Base-by-base conservation (phyloP, 768 basidiomycete species). In the Leccinellum albellum region DNA sequence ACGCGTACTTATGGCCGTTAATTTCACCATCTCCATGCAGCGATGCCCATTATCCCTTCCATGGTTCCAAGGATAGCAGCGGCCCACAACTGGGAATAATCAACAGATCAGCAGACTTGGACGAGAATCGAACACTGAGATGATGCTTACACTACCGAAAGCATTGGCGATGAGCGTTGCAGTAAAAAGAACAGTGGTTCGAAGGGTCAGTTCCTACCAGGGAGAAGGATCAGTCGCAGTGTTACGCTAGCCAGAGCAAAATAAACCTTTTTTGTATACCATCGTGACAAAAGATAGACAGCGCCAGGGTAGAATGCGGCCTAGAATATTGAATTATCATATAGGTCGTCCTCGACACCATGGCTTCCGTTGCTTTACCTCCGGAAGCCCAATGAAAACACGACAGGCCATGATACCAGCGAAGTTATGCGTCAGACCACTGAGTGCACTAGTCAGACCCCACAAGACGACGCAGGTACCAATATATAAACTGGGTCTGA, bases 21-120 rank as follows among this genome's bases (percentile, higher is more conserved):
- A 15, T 58, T 75, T 51, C 55, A 83, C 85, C 84, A 90, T 75
- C 85, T 68, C 89, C 88, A 91, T 23, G 83, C 86, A 24, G 83
- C 69, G 44, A 87, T 85, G 1, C 87, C 87, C 24, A 79, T 74
- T 53, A 74, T 76, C 2, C 85, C 87, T 54, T 91, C 81, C 87
- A 90, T 87, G 48, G 77, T 79, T 1, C 37, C 37, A 40, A 40
- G 37, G n/a, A 40, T 40, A 20, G 37, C 37, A n/a, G 37, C n/a
- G 9, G 37, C 88, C 68, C 89, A 83, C 10, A 89, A 67, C 83
- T 87, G 56, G n/a, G 12, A 0, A 6, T 5, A 4, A 50, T 20
- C 4, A 47, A 42, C 0, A 40, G 32, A 12, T 47, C 6, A 47
- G 15, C n/a, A 24, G 26, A 49, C 24, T 2, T 15, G 37, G 33